phyloP scores from a whole-genome alignment of 2,329 filamentous ascomycete species.

The Arthrobotrys musiformis region DNA sequence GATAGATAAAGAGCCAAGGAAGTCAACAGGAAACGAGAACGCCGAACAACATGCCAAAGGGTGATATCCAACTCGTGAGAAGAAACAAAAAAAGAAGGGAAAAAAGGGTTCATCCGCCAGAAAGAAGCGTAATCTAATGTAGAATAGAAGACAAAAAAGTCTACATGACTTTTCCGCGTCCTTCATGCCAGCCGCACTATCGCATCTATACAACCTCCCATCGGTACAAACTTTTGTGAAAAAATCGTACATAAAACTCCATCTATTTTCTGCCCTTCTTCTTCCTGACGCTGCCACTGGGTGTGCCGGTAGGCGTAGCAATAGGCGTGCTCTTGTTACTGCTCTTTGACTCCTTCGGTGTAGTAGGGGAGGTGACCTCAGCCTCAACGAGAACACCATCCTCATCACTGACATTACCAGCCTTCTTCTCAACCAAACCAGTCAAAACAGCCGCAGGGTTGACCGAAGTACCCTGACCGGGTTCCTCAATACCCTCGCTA shows the following conservation, averaged over 20 bases:
- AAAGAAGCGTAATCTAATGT: not conserved
- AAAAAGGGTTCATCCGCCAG: slow-evolving; percentile 14
- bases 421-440: slow-evolving; percentile 41
- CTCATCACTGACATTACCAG: slow-evolving; percentile 70
- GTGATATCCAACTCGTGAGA: slow-evolving; percentile 20
- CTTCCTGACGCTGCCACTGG: slow-evolving; percentile 53
- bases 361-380: slow-evolving; percentile 15
- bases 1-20: slow-evolving; percentile 1
- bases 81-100: slow-evolving; percentile 56
- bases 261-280: slow-evolving; percentile 56
- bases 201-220: not conserved
- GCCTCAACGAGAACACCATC: slow-evolving; percentile 81
- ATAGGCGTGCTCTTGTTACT: slow-evolving; percentile 39
- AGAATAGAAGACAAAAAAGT: slow-evolving; percentile 10
- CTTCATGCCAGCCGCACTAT: not conserved
- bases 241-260: not conserved
- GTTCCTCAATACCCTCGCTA: slow-evolving; percentile 66
- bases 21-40: slow-evolving; percentile 55
- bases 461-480: slow-evolving; percentile 60
- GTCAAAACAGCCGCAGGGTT: slow-evolving; percentile 60
- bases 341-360: slow-evolving; percentile 27
- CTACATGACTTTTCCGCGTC: not conserved
- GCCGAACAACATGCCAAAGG: slow-evolving; percentile 57
- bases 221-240: too few species aligned
- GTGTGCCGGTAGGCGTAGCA: slow-evolving; percentile 39